These are phyloP conservation scores for Scheffersomyces parashehatae DNA, from an alignment of 1,139 yeast genomes.

Conservation along the genomic window DNA sequence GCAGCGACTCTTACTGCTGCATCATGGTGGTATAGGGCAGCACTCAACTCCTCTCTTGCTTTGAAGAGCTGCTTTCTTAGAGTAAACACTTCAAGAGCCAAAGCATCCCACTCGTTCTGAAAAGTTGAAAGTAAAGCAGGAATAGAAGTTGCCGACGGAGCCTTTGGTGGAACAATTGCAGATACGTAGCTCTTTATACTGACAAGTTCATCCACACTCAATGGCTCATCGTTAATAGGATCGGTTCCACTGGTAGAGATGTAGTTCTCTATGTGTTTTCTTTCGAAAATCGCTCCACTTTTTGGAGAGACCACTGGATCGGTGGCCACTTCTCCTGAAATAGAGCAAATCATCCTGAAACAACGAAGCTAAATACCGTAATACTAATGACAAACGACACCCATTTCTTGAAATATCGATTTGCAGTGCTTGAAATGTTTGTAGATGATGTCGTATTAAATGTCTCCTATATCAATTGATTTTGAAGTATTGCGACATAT, in stretches of 20 bases:
- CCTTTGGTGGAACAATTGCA: constrained; percentile 42
- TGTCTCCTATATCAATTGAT: no score
- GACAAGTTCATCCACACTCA: constrained; percentile 61
- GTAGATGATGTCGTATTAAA: neutral
- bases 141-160: constrained; percentile 62
- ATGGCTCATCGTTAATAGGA: constrained; percentile 69
- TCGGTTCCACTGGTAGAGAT: constrained; percentile 68
- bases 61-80: constrained; percentile 69
- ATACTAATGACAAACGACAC: no score
- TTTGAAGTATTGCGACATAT: no score
- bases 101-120: constrained; percentile 89
- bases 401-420: no score
- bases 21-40: constrained; percentile 80
- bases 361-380: neutral
- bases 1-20: constrained; percentile 91
- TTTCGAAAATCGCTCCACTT: constrained; percentile 75
- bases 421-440: neutral
- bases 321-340: constrained; percentile 68
- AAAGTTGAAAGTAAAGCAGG: constrained; percentile 75
- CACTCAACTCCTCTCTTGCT: constrained; percentile 71
- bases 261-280: constrained; percentile 58
- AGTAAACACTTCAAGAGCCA: constrained; percentile 77
- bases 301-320: constrained; percentile 76
- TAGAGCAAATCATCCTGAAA: constrained; percentile 18
- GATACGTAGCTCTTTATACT: constrained; percentile 31